A percentile compares a stretch with the other conserved stretches of the same genome.
These are phyloP conservation scores for Colletotrichum sp. DNA, from an alignment of 2,329 filamentous ascomycete genomes.

Conservation along the genomic window DNA sequence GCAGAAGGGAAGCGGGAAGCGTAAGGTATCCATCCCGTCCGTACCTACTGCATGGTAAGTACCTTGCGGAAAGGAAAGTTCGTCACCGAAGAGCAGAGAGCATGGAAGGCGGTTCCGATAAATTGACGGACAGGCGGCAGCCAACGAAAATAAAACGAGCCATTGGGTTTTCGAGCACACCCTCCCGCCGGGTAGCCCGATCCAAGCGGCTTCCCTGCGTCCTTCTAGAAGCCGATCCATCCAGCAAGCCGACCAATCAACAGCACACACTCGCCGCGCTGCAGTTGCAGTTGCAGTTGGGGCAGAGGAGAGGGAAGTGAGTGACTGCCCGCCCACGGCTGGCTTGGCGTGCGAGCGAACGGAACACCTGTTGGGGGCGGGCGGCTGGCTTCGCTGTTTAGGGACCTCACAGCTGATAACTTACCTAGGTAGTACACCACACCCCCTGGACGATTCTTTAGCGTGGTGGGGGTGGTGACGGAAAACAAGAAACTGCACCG, in stretches of 20 bases:
- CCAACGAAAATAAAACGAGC: neutral
- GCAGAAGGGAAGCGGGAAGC: neutral
- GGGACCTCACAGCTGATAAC: too few relatives aligned
- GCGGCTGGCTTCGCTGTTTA: neutral
- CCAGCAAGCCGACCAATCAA: neutral
- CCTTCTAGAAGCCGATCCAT: constrained; percentile 5
- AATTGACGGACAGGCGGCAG: neutral
- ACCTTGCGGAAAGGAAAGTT: neutral
- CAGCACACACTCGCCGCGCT: neutral
- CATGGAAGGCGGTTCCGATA: neutral
- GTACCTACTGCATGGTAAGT: too few relatives aligned
- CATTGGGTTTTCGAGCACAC: neutral
- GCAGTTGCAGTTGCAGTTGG: neutral
- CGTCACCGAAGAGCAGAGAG: neutral
- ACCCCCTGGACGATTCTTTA: neutral
- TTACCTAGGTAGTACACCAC: too few relatives aligned
- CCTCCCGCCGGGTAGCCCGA: neutral
- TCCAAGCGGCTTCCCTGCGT: constrained; percentile 1
- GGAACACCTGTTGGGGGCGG: neutral
- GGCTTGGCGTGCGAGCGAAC: neutral
- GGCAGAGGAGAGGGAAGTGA: neutral
- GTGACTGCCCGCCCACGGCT: neutral
- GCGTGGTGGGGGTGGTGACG: neutral
- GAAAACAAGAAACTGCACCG: neutral
- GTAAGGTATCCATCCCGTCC: neutral